Conservation (phyloP, 257 asterid genomes). For the Knoxia roxburghii region DNA sequence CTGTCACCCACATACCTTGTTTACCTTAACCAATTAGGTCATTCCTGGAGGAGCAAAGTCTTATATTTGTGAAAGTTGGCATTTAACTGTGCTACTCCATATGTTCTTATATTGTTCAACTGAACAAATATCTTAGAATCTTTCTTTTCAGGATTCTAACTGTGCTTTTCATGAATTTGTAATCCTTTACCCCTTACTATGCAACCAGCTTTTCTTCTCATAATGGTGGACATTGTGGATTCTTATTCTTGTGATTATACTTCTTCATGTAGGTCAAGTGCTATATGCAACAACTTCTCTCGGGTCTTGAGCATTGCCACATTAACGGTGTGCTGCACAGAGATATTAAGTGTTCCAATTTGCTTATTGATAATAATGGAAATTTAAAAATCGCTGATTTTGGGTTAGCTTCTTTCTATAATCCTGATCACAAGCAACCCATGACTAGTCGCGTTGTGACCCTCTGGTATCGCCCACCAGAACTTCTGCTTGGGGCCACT, state of each 20-base stretch:
- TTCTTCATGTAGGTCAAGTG: constrained; percentile 62
- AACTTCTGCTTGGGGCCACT: constrained; percentile 79
- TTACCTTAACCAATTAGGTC: background rate
- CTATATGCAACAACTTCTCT: constrained; percentile 72
- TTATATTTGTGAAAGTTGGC: background rate
- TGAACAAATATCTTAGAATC: background rate
- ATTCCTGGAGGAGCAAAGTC: background rate
- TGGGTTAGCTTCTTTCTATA: constrained; percentile 74
- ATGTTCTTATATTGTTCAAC: background rate
- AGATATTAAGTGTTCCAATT: constrained; percentile 85
- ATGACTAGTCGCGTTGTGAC: constrained; percentile 95
- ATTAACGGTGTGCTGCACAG: constrained; percentile 85
- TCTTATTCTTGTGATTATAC: constrained; percentile 11
- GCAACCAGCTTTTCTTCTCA: background rate
- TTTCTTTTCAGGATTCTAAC: background rate
- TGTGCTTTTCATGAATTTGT: background rate
- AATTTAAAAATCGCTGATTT: constrained; percentile 82
- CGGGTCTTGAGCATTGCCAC: constrained; percentile 95
- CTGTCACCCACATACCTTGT: background rate
- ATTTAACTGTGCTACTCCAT: background rate
- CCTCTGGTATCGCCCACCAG: constrained; percentile 98
- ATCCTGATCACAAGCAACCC: constrained; percentile 54
- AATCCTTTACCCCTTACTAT: background rate
- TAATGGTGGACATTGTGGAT: background rate
- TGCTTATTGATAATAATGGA: constrained; percentile 73